Evolutionary conservation across 2,329 filamentous ascomycete species (phyloP).

Genomic region (Alternaria infectoria): DNA sequence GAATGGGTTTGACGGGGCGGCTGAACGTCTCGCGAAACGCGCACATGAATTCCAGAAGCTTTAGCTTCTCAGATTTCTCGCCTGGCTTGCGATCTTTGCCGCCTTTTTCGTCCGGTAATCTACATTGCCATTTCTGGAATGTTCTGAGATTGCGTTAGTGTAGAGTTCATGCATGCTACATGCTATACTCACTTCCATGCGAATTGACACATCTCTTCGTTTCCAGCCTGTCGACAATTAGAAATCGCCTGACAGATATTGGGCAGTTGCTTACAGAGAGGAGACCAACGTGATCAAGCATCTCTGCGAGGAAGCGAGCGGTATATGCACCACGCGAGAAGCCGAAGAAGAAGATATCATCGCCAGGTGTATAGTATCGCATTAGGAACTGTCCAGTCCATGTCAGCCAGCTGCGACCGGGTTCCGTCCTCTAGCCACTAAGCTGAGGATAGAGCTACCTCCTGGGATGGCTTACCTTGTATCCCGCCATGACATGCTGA

Average conservation of each 20-base stretch:
- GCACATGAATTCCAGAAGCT: constrained; percentile 77
- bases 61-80: constrained; percentile 59
- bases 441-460: background rate
- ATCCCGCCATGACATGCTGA: constrained; percentile 82
- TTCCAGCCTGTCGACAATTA: constrained; percentile 63
- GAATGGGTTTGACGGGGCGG: constrained; percentile 73
- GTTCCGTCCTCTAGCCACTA: background rate
- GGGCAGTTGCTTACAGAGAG: constrained; percentile 57
- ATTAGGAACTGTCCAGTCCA: constrained; percentile 51
- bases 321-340: constrained; percentile 60
- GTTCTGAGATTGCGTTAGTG: constrained; percentile 48
- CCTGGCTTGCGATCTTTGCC: constrained; percentile 44
- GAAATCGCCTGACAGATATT: background rate
- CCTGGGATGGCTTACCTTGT: constrained; percentile 67
- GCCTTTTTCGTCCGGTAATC: constrained; percentile 46
- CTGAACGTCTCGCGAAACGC: constrained; percentile 83
- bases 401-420: background rate
- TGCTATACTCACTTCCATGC: constrained; percentile 69
- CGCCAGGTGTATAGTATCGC: constrained; percentile 56
- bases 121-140: constrained; percentile 74
- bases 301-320: constrained; percentile 69
- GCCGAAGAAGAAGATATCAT: constrained; percentile 58
- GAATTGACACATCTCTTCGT: constrained; percentile 84
- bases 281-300: constrained; percentile 82
- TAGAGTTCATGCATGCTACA: background rate